Conservation (phyloP, 2,329 filamentous ascomycete species). For the Aureobasidium sp. region DNA sequence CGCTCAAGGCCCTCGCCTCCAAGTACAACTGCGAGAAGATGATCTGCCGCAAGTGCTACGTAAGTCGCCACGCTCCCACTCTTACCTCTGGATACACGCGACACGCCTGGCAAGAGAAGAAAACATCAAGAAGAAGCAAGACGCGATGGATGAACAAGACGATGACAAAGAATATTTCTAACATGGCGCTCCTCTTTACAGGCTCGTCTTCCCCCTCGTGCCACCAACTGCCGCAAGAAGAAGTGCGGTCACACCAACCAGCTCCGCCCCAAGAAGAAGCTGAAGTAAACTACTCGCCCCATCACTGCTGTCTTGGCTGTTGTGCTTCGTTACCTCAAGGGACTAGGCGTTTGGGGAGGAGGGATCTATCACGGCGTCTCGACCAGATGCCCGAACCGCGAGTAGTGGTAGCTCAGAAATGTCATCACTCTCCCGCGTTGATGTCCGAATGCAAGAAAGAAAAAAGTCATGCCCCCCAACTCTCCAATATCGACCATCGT, state of each 20-base stretch:
- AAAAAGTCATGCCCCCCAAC: constrained; percentile 13
- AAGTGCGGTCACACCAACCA: constrained; percentile 99
- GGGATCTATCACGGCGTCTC: constrained; percentile 10
- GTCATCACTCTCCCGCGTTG: constrained; percentile 15
- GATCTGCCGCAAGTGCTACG: constrained; percentile 99
- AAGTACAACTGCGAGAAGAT: constrained; percentile 99
- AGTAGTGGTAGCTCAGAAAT: constrained; percentile 16
- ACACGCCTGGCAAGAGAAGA: not conserved
- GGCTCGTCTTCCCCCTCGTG: constrained; percentile 87
- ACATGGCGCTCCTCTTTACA: constrained; percentile 22
- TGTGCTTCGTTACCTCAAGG: constrained; percentile 19
- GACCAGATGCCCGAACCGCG: constrained; percentile 12
- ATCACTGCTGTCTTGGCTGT: constrained; percentile 17
- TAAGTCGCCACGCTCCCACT: constrained; percentile 43
- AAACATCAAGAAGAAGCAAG: not conserved
- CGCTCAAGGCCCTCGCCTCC: constrained; percentile 93
- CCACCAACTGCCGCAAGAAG: constrained; percentile 99
- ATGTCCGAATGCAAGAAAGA: constrained; percentile 13
- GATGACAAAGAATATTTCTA: constrained; percentile 23
- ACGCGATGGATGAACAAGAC: constrained; percentile 25
- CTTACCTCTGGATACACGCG: not conserved
- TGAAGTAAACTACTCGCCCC: constrained; percentile 64
- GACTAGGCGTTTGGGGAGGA: constrained; percentile 24
- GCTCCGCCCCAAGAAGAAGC: constrained; percentile 99
- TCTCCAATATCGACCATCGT: not conserved